These are phyloP conservation scores for Angophora floribunda DNA, from an alignment of 345 rosid genomes.

Conservation along the genomic window DNA sequence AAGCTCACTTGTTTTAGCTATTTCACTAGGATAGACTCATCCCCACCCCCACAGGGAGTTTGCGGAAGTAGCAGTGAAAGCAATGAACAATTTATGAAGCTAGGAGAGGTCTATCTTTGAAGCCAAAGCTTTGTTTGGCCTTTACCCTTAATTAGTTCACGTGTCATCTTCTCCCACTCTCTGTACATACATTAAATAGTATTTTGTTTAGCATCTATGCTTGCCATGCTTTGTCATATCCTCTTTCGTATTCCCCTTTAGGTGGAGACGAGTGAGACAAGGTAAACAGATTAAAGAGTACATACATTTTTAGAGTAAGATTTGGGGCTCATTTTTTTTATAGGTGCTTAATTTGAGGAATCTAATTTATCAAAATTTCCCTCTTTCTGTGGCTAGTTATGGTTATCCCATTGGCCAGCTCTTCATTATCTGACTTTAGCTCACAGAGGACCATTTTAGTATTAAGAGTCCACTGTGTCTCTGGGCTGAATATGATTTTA, in stretches of 20 bases:
- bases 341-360: background rate
- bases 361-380: background rate
- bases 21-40: background rate
- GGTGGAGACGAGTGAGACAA: background rate
- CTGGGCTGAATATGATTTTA: background rate
- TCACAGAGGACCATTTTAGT: background rate
- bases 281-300: background rate
- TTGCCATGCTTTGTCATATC: background rate
- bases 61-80: background rate
- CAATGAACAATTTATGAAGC: background rate
- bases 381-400: background rate
- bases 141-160: background rate
- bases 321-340: background rate
- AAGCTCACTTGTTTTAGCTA: background rate
- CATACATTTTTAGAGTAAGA: background rate
- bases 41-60: background rate
- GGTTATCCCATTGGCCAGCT: background rate
- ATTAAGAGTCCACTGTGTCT: background rate
- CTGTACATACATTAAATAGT: background rate
- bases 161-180: background rate
- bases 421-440: background rate
- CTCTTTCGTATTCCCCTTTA: background rate
- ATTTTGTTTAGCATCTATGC: background rate
- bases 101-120: background rate
- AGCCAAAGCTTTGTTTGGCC: background rate